Evolutionary conservation across 129 eudicot genomes (phyloP).

Genomic region (Artemisia argyi): DNA sequence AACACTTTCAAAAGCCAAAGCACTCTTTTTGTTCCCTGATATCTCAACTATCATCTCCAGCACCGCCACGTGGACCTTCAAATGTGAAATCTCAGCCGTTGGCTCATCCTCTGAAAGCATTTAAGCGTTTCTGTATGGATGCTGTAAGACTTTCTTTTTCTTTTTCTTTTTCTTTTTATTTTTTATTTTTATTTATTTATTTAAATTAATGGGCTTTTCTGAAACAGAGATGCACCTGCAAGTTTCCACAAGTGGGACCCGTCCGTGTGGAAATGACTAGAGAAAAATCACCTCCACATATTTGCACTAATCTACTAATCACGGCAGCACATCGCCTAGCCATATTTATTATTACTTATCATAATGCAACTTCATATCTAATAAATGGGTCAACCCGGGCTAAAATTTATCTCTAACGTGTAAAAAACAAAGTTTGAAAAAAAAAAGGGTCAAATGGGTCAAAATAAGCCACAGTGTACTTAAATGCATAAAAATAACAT

Average conservation of each 20-base stretch:
- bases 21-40: constrained; percentile 58
- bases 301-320: constrained; percentile 59
- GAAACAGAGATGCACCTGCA: constrained; percentile 64
- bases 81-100: constrained; percentile 55
- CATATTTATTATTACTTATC: too few species aligned
- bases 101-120: constrained; percentile 38
- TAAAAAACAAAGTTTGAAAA: too few species aligned
- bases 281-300: constrained; percentile 85
- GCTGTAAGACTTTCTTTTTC: constrained; percentile 45
- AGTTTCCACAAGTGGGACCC: constrained; percentile 79
- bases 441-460: too few species aligned
- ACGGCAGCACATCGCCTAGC: constrained; percentile 56
- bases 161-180: too few species aligned
- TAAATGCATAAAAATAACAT: too few species aligned
- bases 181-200: too few species aligned
- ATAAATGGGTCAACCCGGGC: too few species aligned
- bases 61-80: constrained; percentile 70
- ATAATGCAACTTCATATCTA: too few species aligned
- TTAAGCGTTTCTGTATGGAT: constrained; percentile 60
- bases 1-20: constrained; percentile 65
- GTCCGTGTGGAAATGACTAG: constrained; percentile 75
- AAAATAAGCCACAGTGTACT: too few species aligned
- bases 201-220: constrained; percentile 37
- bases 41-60: constrained; percentile 75
- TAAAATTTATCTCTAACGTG: too few species aligned